phyloP scores from a whole-genome alignment of 78 protist species.

The slime mould (Dictyostelium discoideum) region DNA sequence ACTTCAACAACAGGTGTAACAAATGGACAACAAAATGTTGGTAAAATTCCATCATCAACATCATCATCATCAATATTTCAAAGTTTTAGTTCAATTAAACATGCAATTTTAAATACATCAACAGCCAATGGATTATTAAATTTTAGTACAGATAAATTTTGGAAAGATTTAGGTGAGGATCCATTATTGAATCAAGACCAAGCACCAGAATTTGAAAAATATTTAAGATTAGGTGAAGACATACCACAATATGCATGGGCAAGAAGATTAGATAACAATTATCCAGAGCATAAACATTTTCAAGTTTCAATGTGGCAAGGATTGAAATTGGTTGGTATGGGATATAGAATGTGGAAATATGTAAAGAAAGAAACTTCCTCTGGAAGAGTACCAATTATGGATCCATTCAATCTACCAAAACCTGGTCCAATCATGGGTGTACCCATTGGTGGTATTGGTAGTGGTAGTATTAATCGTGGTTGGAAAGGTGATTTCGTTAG shows the following conservation, averaged over 20 bases:
- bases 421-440: slow-evolving; percentile 82
- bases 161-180: slow-evolving; percentile 42
- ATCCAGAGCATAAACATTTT: slow-evolving; percentile 64
- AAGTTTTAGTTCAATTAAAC: slow-evolving; percentile 13
- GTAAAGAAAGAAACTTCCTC: slow-evolving; percentile 43
- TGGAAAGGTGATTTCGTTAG: slow-evolving; percentile 84
- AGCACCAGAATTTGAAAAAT: slow-evolving; percentile 41
- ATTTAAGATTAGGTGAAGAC: slow-evolving; percentile 55
- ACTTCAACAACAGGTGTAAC: neutral
- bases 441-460: slow-evolving; percentile 86
- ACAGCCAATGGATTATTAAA: neutral
- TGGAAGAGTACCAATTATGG: slow-evolving; percentile 74
- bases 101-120: slow-evolving; percentile 2
- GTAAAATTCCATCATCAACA: neutral
- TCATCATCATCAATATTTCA: neutral
- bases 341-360: slow-evolving; percentile 85
- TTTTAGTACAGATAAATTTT: slow-evolving; percentile 54
- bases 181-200: neutral
- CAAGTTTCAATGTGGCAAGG: slow-evolving; percentile 60
- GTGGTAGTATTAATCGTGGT: slow-evolving; percentile 77
- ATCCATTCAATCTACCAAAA: slow-evolving; percentile 73
- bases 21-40: neutral
- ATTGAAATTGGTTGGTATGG: slow-evolving; percentile 43
- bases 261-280: slow-evolving; percentile 28
- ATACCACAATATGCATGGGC: slow-evolving; percentile 61